Evolutionary conservation across 805 yeast species (phyloP).

Genomic region (Sugiyamaella floridensis): DNA sequence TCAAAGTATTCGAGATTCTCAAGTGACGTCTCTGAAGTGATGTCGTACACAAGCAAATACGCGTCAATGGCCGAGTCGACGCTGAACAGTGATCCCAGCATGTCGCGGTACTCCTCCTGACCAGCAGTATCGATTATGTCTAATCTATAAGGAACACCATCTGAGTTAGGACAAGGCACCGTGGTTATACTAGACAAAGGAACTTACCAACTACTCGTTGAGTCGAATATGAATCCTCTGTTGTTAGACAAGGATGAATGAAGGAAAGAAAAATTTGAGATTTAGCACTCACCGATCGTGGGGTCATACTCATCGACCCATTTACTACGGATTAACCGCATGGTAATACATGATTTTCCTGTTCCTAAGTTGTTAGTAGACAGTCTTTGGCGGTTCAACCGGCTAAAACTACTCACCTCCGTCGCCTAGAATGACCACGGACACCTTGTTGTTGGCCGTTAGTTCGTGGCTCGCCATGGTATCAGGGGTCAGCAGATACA

Average conservation of each 20-base stretch:
- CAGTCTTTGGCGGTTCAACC: background rate
- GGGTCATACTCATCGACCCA: constrained; percentile 35
- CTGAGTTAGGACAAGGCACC: constrained; percentile 27
- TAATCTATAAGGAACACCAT: constrained; percentile 44
- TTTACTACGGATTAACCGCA: constrained; percentile 28
- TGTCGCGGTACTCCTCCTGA: constrained; percentile 69
- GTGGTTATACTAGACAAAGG: background rate
- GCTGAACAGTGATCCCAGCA: constrained; percentile 36
- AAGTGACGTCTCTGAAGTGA: constrained; percentile 26
- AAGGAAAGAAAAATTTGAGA: background rate
- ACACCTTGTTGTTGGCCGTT: constrained; percentile 16
- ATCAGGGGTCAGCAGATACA: too few relatives aligned
- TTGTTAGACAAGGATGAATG: constrained; percentile 1
- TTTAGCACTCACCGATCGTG: constrained; percentile 20
- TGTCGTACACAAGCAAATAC: constrained; percentile 30
- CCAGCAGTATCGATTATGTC: constrained; percentile 74
- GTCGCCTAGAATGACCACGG: constrained; percentile 29
- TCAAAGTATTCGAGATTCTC: constrained; percentile 29
- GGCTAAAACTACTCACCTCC: constrained; percentile 23
- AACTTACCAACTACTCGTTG: constrained; percentile 19
- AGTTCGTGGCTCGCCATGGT: background rate
- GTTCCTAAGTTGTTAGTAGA: constrained; percentile 4
- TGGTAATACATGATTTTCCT: constrained; percentile 29
- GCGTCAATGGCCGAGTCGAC: constrained; percentile 28
- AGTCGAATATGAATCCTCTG: constrained; percentile 20